A percentile compares a stretch with the other conserved stretches of the same genome.
Conservation (phyloP, 2,329 filamentous ascomycete species). For the Colletotrichum lini region DNA sequence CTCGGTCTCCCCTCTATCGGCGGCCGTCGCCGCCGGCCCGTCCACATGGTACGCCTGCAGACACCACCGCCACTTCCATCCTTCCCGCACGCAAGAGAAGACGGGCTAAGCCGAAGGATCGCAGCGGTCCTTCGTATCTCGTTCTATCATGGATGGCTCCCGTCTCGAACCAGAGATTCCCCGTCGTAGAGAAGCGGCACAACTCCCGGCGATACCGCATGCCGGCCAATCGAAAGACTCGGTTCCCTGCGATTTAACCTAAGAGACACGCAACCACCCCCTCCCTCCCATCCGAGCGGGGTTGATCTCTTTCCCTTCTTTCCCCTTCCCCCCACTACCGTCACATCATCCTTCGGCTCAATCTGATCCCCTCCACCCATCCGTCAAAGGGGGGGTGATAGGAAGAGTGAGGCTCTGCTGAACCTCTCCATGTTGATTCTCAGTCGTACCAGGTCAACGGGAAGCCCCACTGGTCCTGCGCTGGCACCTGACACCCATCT, state of each 20-base stretch:
- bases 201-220: neutral
- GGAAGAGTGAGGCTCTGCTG: slow-evolving; percentile 12
- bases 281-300: slow-evolving; percentile 1
- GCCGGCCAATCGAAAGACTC: slow-evolving; percentile 3
- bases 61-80: neutral
- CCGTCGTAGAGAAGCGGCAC: too few species aligned
- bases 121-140: neutral
- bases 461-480: neutral
- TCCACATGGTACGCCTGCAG: slow-evolving; percentile 3
- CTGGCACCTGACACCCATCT: neutral
- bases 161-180: neutral
- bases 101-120: neutral
- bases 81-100: neutral
- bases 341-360: neutral
- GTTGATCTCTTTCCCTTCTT: slow-evolving; percentile 9
- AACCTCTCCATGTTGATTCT: neutral
- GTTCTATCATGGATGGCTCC: neutral
- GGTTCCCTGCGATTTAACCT: neutral
- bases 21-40: slow-evolving; percentile 13
- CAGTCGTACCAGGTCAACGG: slow-evolving; percentile 6
- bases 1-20: neutral
- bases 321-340: neutral
- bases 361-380: neutral
- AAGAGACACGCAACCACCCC: slow-evolving; percentile 1
- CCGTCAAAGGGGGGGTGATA: neutral